Base-by-base conservation (phyloP, 257 asterid genomes). In the Lithospermum erythrorhizon region DNA sequence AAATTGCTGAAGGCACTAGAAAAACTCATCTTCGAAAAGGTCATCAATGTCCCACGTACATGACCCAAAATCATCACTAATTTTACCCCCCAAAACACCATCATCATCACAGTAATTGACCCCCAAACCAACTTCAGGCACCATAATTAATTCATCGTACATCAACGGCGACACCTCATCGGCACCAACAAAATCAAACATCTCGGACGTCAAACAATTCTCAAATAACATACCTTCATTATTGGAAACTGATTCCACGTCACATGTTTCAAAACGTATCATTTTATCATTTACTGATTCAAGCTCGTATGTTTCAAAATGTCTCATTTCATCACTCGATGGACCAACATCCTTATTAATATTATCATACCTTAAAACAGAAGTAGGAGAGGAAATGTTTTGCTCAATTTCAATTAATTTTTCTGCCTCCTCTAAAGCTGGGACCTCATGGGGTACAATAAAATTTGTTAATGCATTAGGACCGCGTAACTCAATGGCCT, bases 401-500 rank as follows among this genome's bases (percentile, higher is more conserved):
- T 64, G 25, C 23, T 53, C 2, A 24, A 25, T 53, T 65, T 73
- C 7, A 71, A 67, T 24, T 70, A 83, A 53, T 72, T 66, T 2
- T 73, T 67, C 13, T 81, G 74, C 85, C 16, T 66, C 73, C 3
- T 69, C 70, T 14, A 81, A 72, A 23, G 47, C 70, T 10, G n/a
- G n/a, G n/a, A n/a, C n/a, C n/a, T n/a, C n/a, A n/a, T 27, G 32
- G 17, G 88, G 86, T 29, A 57, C 48, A 1, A 65, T 20, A 29
- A 84, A 68, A 68, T 90, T 87, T 0, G 95, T 87, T 22, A 70
- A 32, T 29, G 96, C 95, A 19, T 65, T 49, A 0, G 82, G 63
- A 0, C 97, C 97, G 0, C 84, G 94, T 24, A 87, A 52, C 55
- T 49, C 22, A 27, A 90, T 81, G 0, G 95, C 90, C 11, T 78